Percentiles rank a stretch among this genome's conserved stretches.
These are phyloP conservation scores for Rhodofomes roseus DNA, from an alignment of 1,284 basidiomycete species.

Conservation along the genomic window DNA sequence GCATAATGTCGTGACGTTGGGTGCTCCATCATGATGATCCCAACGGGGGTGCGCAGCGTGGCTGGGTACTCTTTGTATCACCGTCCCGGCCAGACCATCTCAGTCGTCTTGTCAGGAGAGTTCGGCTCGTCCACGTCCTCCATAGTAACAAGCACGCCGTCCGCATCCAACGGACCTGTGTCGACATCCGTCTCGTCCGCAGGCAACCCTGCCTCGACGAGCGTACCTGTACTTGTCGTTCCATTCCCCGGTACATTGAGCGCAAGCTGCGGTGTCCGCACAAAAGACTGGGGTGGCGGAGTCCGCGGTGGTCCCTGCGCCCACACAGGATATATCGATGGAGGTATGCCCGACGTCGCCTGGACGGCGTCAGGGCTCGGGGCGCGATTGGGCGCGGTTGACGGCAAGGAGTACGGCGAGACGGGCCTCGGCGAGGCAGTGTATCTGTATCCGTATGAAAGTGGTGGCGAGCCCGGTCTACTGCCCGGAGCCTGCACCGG, in stretches of 20 bases:
- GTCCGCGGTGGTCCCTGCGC: not conserved
- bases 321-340: slow-evolving; percentile 1
- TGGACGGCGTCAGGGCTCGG: slow-evolving; percentile 3
- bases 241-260: slow-evolving; percentile 7
- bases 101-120: slow-evolving; percentile 25
- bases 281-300: slow-evolving; percentile 7
- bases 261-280: slow-evolving; percentile 11
- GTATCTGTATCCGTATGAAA: slow-evolving; percentile 19
- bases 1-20: not conserved
- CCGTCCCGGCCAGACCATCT: slow-evolving; percentile 20
- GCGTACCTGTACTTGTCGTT: not conserved
- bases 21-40: not conserved
- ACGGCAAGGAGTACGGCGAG: slow-evolving; percentile 9
- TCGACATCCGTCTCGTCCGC: slow-evolving; percentile 5
- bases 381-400: slow-evolving; percentile 1
- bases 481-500: slow-evolving; percentile 1
- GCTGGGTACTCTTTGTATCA: not conserved
- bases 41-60: not conserved
- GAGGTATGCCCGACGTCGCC: slow-evolving; percentile 12
- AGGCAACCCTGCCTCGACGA: slow-evolving; percentile 3
- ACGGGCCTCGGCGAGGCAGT: slow-evolving; percentile 18
- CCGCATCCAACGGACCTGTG: slow-evolving; percentile 19
- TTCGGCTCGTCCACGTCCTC: slow-evolving; percentile 20
- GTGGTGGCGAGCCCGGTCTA: slow-evolving; percentile 12
- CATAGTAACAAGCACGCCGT: slow-evolving; percentile 21